Base-by-base conservation (phyloP, 768 basidiomycete genomes). In the Astraeus odoratus region DNA sequence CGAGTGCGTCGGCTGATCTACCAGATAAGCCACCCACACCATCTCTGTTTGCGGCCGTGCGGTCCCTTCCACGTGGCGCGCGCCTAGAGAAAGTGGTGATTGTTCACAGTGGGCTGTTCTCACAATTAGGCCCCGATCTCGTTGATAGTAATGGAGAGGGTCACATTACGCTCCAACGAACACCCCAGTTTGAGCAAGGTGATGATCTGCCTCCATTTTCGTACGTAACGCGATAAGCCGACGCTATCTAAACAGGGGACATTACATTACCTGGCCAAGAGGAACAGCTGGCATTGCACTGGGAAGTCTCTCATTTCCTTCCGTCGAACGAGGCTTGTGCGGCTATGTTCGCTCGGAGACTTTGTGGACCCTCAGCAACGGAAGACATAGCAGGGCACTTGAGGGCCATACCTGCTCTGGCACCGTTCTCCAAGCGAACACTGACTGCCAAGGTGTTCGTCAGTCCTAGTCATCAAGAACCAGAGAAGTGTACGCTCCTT, bases 1-100 rank as follows among this genome's bases (percentile, higher is more conserved):
- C 25, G 22, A 13, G 6, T 38, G 10, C 3, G 8, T 38, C 15
- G 24, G 13, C 23, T 23, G 22, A 24, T 8, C 5, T 6, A 13
- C 12, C 6, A 8, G 37, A 15, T 39, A 38, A 56, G 47, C 48
- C 56, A 37, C 71, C 70, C 6, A 59, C 58, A 7, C 69, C 72
- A 5, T 75, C 75, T 0, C 62, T 92, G 6, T 86, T 84, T 55
- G 54, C 81, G 0, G 74, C 70, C 2, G 74, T 87, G 5, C 74
- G 77, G 44, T 70, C 74, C 29, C 67, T 92, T 7, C 89, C 89
- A 0, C 87, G 84, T 54, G 72, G 69, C 44, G 89, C 86, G 1
- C 59, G 77, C 26, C 56, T 89, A 9, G 89, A 92, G 59, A 88
- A 87, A 53, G 88, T 91, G 57, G 77, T 82, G 2, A 51, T 86